Evolutionary conservation across 2,329 filamentous ascomycete genomes (phyloP).

Genomic region (Penicillium hordei): DNA sequence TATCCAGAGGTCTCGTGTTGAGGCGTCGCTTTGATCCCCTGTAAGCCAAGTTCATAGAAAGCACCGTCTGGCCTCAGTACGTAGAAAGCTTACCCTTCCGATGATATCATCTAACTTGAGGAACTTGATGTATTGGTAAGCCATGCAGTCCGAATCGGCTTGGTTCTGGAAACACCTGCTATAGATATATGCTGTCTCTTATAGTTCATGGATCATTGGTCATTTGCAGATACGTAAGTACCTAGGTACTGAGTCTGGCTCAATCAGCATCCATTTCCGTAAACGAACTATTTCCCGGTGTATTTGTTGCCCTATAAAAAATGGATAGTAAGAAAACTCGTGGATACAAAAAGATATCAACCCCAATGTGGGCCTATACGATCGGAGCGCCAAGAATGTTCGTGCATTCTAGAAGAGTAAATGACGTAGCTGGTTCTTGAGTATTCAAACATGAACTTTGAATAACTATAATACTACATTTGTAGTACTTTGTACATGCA

Average conservation of each 20-base stretch:
- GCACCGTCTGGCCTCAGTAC: no score
- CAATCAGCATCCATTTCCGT: neutral
- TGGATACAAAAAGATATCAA: neutral
- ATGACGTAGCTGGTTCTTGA: conserved; percentile 1
- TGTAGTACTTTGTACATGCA: no score
- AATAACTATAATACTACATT: neutral
- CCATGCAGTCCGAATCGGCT: no score
- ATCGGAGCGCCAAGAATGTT: conserved; percentile 4
- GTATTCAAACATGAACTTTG: neutral
- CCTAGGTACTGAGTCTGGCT: neutral
- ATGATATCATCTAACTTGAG: no score
- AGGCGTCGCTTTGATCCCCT: no score
- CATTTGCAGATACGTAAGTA: neutral
- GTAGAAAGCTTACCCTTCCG: no score
- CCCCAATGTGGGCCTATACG: neutral
- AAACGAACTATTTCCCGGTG: neutral
- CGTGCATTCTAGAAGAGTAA: neutral
- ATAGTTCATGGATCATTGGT: neutral
- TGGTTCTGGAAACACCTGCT: no score
- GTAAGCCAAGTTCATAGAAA: no score
- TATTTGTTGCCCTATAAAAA: no score
- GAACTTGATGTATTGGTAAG: no score
- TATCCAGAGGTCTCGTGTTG: no score
- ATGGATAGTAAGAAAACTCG: neutral
- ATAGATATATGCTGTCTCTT: neutral